Conservation (phyloP, 2,329 filamentous ascomycete species). For the Zasmidium cellare region DNA sequence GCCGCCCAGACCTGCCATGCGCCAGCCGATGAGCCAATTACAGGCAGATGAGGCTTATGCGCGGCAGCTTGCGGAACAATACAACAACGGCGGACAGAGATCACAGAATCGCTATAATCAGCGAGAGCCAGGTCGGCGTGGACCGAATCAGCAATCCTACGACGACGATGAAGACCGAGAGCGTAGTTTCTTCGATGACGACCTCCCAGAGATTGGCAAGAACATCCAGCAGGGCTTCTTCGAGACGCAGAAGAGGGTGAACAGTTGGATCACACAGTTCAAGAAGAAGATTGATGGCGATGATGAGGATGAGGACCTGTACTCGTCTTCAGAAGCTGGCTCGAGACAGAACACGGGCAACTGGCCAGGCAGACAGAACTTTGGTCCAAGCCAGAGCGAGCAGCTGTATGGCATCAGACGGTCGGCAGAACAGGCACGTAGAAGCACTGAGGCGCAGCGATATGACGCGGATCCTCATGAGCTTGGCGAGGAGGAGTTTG, state of each 20-base stretch:
- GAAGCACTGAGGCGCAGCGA: conserved; percentile 83
- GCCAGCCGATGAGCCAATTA: conserved; percentile 70
- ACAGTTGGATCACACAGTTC: conserved; percentile 85
- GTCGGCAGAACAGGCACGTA: conserved; percentile 39
- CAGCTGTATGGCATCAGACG: conserved; percentile 41
- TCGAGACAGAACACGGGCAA: conserved; percentile 28
- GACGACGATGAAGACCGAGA: conserved; percentile 64
- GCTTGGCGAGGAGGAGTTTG: conserved; percentile 79
- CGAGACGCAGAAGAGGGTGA: conserved; percentile 91
- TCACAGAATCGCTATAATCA: conserved; percentile 33
- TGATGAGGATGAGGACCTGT: conserved; percentile 64
- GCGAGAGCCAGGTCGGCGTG: conserved; percentile 36
- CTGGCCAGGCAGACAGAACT: conserved; percentile 39
- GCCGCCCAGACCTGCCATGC: conserved; percentile 72
- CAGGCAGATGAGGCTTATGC: conserved; percentile 91
- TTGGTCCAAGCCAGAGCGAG: conserved; percentile 36
- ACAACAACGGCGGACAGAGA: conserved; percentile 48
- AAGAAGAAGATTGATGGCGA: conserved; percentile 94
- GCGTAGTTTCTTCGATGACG: conserved; percentile 92
- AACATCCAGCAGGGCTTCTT: conserved; percentile 92
- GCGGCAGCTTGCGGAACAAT: conserved; percentile 89
- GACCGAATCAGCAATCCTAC: conserved; percentile 47
- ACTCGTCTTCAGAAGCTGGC: conserved; percentile 32
- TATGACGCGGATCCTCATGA: conserved; percentile 95
- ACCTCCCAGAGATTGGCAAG: conserved; percentile 87